Base-by-base conservation (phyloP, 2,329 filamentous ascomycete species). In the Talaromyces sp. region DNA sequence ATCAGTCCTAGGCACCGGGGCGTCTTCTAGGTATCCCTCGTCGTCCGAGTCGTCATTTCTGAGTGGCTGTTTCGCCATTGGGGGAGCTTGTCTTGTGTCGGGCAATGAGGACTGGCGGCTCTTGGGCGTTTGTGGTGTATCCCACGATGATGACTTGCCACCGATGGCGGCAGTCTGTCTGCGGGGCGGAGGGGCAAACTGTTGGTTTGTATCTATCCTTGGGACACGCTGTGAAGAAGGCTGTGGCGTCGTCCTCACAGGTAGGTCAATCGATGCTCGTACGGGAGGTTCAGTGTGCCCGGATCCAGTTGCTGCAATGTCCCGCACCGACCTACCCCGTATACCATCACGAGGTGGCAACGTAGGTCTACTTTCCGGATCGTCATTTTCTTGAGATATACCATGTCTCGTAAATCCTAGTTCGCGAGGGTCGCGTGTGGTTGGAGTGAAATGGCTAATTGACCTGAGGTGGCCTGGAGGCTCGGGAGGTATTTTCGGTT, bases 1-100 rank as follows among this genome's bases (percentile, higher is more conserved):
- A 56, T 90, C 85, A 9, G 83, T 84, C 22, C 79, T 78, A 56
- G 79, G 74, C 11, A 85, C 80, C 15, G 81, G 73, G 0, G 82
- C 72, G 47, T 85, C 83, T 33, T 82, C 82, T 0, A 72, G 66
- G 6, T 71, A 62, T 8, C 72, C 70, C 28, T 83, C 80, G 8
- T 84, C 82, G 62, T 84, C 82, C 7, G 81, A 83, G 55, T 82
- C 81, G 58, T 82, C 77, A 15, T 55, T 55, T 32, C 59, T 59
- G 30, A 30, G 22, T 47, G 36, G 30, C 19, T 58, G 49, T 36
- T 49, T 59, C 33, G 58, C 47, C 27, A 39, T 61, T 27, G 54
- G 53, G 49, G 25, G 47, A 11, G 56, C 47, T 17, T 57, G 57
- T 39, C 68, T 66, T 2, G 59, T 64, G 15, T 75, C 70, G 9